Evolutionary conservation across 2,329 filamentous ascomycete genomes (phyloP), one percentile per base, ranked within the genome.

Genomic region (Trichoderma lentiforme): DNA sequence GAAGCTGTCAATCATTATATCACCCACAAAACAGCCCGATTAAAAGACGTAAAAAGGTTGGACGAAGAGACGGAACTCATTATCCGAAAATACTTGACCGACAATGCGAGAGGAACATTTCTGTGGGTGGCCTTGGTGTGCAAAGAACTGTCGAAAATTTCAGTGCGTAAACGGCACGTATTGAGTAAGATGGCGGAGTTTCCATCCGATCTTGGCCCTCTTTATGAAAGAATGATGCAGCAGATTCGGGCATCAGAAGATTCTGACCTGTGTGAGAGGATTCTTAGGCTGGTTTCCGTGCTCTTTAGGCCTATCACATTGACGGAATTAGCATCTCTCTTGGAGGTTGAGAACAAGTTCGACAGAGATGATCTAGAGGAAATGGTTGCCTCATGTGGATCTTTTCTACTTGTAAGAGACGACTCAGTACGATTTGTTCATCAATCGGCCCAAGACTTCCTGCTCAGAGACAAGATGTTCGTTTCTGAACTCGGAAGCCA

Each of bases 391-490:
- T 30, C 62, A 6, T 85, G 81, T 73, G 80, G 82, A 34, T 85
- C 81, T 14, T 83, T 85, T 61, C 76, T 85, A 1, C 81, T 78
- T 3, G n/a, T 83, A 47, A 76, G 76, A 53, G 68, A 81, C 6
- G 66, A 61, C 2, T 74, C 28, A 0, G 71, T 85, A 6, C 81
- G 76, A 64, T 80, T 84, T 73, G 77, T 86, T 1, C 82, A 86
- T 72, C 79, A 84, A 64, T 84, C 82, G 1, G 83, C 82, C 0
- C 83, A 84, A 73, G 83, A 85, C 5, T 85, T 85, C 72, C 71
- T 84, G 9, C 64, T 77, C 72, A 71, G 28, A 14, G 39, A 43
- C 15, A 9, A 14, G 6, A 32, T 15, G 24, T 74, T 83, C 67
- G 78, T 78, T 14, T 60, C 26, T 56, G 76, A 80, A 8, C 15